These are phyloP conservation scores for Hyaloscypha variabilis DNA, from an alignment of 495 filamentous ascomycete genomes.

Conservation along the genomic window DNA sequence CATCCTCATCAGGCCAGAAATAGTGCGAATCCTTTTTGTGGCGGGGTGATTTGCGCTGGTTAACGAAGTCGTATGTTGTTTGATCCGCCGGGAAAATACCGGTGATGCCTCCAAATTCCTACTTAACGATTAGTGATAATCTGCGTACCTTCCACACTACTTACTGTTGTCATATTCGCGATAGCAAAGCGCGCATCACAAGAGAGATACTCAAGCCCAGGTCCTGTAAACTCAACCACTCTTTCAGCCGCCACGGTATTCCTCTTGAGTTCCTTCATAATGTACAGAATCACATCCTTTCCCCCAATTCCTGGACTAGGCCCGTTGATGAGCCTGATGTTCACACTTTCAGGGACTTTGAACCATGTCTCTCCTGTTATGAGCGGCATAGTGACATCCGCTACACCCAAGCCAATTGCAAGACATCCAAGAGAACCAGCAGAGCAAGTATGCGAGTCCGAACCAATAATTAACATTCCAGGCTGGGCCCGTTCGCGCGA, in stretches of 20 bases:
- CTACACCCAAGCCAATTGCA: slow-evolving; percentile 46
- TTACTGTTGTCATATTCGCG: slow-evolving; percentile 50
- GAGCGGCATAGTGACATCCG: slow-evolving; percentile 47
- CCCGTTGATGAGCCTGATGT: slow-evolving; percentile 39
- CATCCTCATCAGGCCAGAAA: slow-evolving; percentile 43
- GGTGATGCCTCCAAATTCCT: slow-evolving; percentile 51
- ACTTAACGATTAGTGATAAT: neutral
- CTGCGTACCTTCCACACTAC: neutral
- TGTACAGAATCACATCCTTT: slow-evolving; percentile 51
- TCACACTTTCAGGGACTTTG: slow-evolving; percentile 44
- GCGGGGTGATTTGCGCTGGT: slow-evolving; percentile 32
- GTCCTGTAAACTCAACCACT: slow-evolving; percentile 49
- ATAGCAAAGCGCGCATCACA: slow-evolving; percentile 51
- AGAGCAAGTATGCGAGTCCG: slow-evolving; percentile 52
- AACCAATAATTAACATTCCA: slow-evolving; percentile 47
- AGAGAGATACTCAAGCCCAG: slow-evolving; percentile 38
- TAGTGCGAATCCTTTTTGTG: slow-evolving; percentile 38
- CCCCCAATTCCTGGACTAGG: slow-evolving; percentile 44
- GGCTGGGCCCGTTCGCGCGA: slow-evolving; percentile 46
- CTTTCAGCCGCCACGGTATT: slow-evolving; percentile 49
- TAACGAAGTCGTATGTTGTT: slow-evolving; percentile 38
- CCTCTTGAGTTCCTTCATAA: slow-evolving; percentile 44
- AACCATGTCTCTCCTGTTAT: slow-evolving; percentile 52
- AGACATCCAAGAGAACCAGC: slow-evolving; percentile 44
- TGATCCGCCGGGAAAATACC: slow-evolving; percentile 45